Evolutionary conservation across 129 eudicot species (phyloP).

Genomic region (Oenanthe sinensis): DNA sequence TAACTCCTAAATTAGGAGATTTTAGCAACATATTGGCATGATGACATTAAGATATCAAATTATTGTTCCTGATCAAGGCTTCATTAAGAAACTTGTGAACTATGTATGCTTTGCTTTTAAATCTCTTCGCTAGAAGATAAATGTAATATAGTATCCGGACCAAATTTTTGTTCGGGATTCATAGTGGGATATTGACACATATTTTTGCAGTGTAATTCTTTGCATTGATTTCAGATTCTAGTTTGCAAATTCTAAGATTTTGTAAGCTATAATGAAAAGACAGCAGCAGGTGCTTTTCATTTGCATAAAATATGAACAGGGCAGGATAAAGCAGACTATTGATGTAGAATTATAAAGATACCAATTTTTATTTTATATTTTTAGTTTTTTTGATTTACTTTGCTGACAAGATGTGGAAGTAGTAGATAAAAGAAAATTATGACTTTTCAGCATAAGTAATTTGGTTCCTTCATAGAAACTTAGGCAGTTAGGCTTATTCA

Average conservation of each 20-base stretch:
- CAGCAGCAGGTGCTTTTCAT: not conserved
- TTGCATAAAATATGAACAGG: not conserved
- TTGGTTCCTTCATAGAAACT: not conserved
- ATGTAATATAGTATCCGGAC: not conserved
- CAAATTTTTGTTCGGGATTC: not conserved
- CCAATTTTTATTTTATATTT: not conserved
- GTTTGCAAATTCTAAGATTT: not conserved
- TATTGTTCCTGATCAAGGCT: not conserved
- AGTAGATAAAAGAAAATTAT: not conserved
- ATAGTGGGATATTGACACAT: not conserved
- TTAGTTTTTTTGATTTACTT: not conserved
- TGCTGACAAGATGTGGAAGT: not conserved
- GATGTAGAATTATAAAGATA: not conserved
- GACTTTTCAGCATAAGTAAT: not conserved
- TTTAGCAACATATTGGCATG: not conserved
- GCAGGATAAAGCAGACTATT: not conserved
- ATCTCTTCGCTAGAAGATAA: not conserved
- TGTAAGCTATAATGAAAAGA: not conserved
- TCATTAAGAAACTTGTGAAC: not conserved
- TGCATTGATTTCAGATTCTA: not conserved
- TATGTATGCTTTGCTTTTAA: not conserved
- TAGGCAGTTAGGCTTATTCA: not conserved
- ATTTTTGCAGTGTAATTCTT: not conserved
- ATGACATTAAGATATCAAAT: not conserved
- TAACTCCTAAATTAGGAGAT: not conserved